Base-by-base conservation (phyloP, 306 rosid genomes). In the Cicer chorassanicum region DNA sequence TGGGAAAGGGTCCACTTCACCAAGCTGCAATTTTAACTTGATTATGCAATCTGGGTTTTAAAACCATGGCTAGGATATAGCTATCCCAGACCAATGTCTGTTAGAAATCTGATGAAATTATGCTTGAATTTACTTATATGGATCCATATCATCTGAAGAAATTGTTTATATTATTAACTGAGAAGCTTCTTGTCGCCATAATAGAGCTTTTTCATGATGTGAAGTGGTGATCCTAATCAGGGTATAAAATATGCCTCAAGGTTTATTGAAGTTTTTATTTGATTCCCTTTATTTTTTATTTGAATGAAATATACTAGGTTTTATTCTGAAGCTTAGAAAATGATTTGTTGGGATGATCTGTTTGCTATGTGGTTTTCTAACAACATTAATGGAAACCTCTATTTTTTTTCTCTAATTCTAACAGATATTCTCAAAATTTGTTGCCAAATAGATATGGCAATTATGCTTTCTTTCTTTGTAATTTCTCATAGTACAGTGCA, bases 381-480 rank as follows among this genome's bases (percentile, higher is more conserved):
- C 45, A 9, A 67, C 18, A 51, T 13, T 51, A 63, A 11, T 36
- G 62, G 55, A 21, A 40, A 40, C 40, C 40, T 54, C 14, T 65
- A 14, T 42, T 8, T 9, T 13, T 75, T 14, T 73, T 44, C 10
- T 10, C 36, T 29, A 29, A 29, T 13, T 11, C 71, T 63, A 63
- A 63, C 42, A 40, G 41, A 18, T 24, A 39, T 60, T 55, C 51
- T 78, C 40, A 40, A 38, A 36, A 60, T 57, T 59, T 42, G 80
- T 42, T 75, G 45, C 43, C 43, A 34, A 55, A 73, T 68, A 42
- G 34, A 34, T 66, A 66, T 43, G 62, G 39, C 34, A 76, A 59
- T 53, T 61, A 12, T 41, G 73, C 63, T 63, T 40, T 65, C 59
- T 66, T 72, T 70, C 48, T 41, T 65, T 70, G 54, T 18, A 54